Percentiles rank a stretch among this genome's conserved stretches.
phyloP scores from a whole-genome alignment of 2,329 filamentous ascomycete species.

The Pseudogymnoascus sp. region DNA sequence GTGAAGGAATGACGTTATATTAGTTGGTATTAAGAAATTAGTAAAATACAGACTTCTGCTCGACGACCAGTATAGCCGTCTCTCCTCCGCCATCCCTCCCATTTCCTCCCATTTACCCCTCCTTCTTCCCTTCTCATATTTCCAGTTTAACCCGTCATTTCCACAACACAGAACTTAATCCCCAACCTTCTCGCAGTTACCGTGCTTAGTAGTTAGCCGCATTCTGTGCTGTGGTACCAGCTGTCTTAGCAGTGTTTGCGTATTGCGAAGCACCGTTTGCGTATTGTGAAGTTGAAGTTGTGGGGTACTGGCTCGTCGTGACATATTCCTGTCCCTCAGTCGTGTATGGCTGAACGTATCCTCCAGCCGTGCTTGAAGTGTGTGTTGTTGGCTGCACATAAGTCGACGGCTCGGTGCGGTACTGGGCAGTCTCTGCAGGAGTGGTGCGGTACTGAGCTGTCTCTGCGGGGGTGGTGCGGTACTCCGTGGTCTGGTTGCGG shows the following conservation, averaged over 20 bases:
- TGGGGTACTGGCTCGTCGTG: too few relatives aligned
- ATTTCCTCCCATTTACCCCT: not conserved
- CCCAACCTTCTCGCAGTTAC: not conserved
- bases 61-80: not conserved
- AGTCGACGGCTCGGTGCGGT: not conserved
- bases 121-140: not conserved
- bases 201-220: not conserved
- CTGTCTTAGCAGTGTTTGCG: not conserved
- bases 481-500: not conserved
- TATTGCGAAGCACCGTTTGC: not conserved
- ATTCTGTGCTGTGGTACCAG: not conserved
- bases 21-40: slow-evolving; percentile 6
- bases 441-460: not conserved
- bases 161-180: too few relatives aligned
- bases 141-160: not conserved
- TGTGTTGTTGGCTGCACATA: not conserved
- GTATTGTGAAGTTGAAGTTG: not conserved
- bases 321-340: too few relatives aligned
- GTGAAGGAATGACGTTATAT: not conserved
- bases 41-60: slow-evolving; percentile 3
- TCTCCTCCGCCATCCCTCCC: not conserved
- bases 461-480: not conserved
- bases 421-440: not conserved
- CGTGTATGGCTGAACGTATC: too few relatives aligned
- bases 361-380: not conserved